Evolutionary conservation across 2,329 filamentous ascomycete genomes (phyloP), one percentile per base, ranked within the genome.

Genomic region (Xylariaceae sp.): DNA sequence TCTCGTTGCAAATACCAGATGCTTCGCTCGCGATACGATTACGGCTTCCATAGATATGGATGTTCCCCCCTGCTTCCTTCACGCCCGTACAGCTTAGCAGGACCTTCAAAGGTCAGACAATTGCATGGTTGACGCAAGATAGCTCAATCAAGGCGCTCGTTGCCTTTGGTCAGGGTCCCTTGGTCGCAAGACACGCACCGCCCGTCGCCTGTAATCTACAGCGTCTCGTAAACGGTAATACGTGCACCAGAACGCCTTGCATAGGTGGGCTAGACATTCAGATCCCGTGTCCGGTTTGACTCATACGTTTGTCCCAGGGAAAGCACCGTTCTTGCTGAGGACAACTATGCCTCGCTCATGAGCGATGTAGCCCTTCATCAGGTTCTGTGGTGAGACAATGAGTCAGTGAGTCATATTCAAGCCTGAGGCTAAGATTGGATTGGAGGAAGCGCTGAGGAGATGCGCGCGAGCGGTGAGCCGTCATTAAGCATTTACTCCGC

Each of bases 291-390:
- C 26, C 18, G n/a, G 33, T 17, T 41, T 47, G 50, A 50, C 48
- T 63, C 64, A 84, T 36, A 84, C 67, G 15, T 87, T 87, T 18
- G 94, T 97, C 18, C 90, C 90, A 1, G 94, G 93, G 59, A 98
- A 98, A 2, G 93, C 91, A 31, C 87, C 89, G 44, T 79, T 86
- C 65, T 96, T 97, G 64, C 89, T 96, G 43, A 98, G 69, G 16
- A 98, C 93, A 19, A 98, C 86, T 52, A 90, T 90, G 26, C 85
- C 86, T 53, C 87, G 81, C 53, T 95, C 90, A 41, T 91, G 85
- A 24, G 91, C 85, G 53, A 98, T 98, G 66, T 98, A 98, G 31
- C 94, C 93, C 67, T 97, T 98, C 87, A 98, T 95, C 18, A 93
- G 74, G 44, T 86, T 87, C 89, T 95, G 52, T 34, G 35, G 41